These are phyloP conservation scores for Cercospora sp. DNA, from an alignment of 2,329 filamentous ascomycete species.

Conservation along the genomic window DNA sequence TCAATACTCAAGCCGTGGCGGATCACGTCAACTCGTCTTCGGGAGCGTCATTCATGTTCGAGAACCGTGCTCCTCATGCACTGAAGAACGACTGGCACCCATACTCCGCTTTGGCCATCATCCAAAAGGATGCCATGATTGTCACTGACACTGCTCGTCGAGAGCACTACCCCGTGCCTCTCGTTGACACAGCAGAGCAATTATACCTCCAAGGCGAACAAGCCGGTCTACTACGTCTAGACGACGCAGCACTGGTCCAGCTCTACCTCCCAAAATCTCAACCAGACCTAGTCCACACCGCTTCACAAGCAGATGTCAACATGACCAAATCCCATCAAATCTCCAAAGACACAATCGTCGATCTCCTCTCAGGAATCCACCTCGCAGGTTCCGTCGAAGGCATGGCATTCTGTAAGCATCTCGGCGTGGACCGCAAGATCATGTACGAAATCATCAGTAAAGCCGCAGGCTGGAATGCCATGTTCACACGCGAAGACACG, in stretches of 20 bases:
- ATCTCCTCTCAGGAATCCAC: slow-evolving; percentile 50
- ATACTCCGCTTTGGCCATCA: slow-evolving; percentile 48
- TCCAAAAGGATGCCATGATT: slow-evolving; percentile 57
- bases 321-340: slow-evolving; percentile 40
- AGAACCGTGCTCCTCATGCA: slow-evolving; percentile 56
- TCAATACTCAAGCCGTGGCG: slow-evolving; percentile 53
- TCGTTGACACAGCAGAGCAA: slow-evolving; percentile 65
- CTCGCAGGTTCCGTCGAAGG: slow-evolving; percentile 53
- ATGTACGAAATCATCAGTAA: slow-evolving; percentile 51
- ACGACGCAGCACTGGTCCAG: slow-evolving; percentile 58
- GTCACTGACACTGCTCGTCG: slow-evolving; percentile 66
- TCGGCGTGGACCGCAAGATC: slow-evolving; percentile 47
- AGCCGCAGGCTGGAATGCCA: slow-evolving; percentile 49
- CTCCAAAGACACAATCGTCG: slow-evolving; percentile 40
- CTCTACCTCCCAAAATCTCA: slow-evolving; percentile 48
- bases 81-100: slow-evolving; percentile 54
- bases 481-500: slow-evolving; percentile 42
- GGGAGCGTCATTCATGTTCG: slow-evolving; percentile 57
- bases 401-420: slow-evolving; percentile 49
- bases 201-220: slow-evolving; percentile 61
- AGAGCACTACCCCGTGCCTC: slow-evolving; percentile 59
- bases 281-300: slow-evolving; percentile 37
- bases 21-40: slow-evolving; percentile 49
- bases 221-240: slow-evolving; percentile 57
- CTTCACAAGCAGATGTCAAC: slow-evolving; percentile 41